These are phyloP conservation scores for Aquilaria agallochum DNA, from an alignment of 441 rosid species.

Conservation along the genomic window DNA sequence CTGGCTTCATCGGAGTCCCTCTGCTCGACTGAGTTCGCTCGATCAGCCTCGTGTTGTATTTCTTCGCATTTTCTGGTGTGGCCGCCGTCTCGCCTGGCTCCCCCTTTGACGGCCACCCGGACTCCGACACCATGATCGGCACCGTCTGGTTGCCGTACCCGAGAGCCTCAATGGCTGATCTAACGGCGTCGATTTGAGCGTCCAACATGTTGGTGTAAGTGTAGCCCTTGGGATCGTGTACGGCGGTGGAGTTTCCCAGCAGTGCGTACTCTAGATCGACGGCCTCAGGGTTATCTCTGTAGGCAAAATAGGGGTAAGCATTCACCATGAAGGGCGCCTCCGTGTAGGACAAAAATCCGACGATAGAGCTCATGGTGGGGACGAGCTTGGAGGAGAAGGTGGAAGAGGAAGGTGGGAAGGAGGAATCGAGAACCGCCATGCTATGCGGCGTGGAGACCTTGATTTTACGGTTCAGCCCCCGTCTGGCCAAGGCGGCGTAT, in stretches of 20 bases:
- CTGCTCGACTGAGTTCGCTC: slow-evolving; percentile 38
- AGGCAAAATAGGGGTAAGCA: slow-evolving; percentile 72
- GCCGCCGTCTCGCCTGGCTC: slow-evolving; percentile 41
- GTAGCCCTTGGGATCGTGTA: slow-evolving; percentile 53
- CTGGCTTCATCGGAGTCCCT: slow-evolving; percentile 64
- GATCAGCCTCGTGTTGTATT: slow-evolving; percentile 48
- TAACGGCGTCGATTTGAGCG: slow-evolving; percentile 61
- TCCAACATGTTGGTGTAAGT: slow-evolving; percentile 56
- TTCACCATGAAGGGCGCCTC: slow-evolving; percentile 65
- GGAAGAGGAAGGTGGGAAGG: slow-evolving; percentile 64
- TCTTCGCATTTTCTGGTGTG: slow-evolving; percentile 43
- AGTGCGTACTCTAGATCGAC: slow-evolving; percentile 50
- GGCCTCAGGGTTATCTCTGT: slow-evolving; percentile 40
- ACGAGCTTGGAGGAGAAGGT: slow-evolving; percentile 40
- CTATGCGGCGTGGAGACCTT: slow-evolving; percentile 60
- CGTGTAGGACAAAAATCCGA: slow-evolving; percentile 43
- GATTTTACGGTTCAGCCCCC: slow-evolving; percentile 59
- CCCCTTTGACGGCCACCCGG: slow-evolving; percentile 74
- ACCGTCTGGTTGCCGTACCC: slow-evolving; percentile 44
- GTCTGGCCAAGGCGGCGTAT: slow-evolving; percentile 40
- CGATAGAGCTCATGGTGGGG: slow-evolving; percentile 45
- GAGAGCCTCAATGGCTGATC: slow-evolving; percentile 45
- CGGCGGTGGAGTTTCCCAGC: slow-evolving; percentile 40
- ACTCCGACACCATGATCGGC: slow-evolving; percentile 46
- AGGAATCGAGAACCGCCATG: slow-evolving; percentile 62